A percentile compares a stretch with the other conserved stretches of the same genome.
phyloP scores from a whole-genome alignment of 192 early-diverging fungal species.

The Gamsiella multidivaricata region DNA sequence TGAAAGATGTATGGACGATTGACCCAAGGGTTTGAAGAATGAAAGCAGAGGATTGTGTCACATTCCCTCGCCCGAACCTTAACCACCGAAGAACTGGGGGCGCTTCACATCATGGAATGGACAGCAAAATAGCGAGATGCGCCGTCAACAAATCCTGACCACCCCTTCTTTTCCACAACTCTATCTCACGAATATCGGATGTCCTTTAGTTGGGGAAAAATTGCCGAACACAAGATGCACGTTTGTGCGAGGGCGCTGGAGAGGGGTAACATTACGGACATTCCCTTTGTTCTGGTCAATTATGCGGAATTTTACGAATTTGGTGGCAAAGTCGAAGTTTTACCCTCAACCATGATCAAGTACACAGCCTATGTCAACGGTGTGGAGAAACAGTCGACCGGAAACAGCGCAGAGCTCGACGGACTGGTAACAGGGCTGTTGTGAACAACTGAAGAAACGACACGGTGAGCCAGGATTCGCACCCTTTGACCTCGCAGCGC shows the following conservation, averaged over 20 bases:
- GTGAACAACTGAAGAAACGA: not conserved
- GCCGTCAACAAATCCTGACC: not conserved
- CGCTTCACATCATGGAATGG: too few species aligned
- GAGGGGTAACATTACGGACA: conserved; percentile 43
- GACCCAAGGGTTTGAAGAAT: too few species aligned
- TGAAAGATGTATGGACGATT: too few species aligned
- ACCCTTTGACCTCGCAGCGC: too few species aligned
- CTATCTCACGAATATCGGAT: too few species aligned
- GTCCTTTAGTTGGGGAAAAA: conserved; percentile 46
- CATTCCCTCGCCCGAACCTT: too few species aligned
- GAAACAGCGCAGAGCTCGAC: conserved; percentile 52
- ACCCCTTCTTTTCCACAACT: not conserved
- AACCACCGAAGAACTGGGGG: too few species aligned
- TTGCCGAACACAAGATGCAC: conserved; percentile 55
- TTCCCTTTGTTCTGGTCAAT: conserved; percentile 47
- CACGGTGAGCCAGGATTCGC: too few species aligned
- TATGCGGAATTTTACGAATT: conserved; percentile 52
- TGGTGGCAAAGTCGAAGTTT: conserved; percentile 39
- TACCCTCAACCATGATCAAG: conserved; percentile 33
- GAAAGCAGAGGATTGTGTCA: too few species aligned
- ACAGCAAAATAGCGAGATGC: too few species aligned
- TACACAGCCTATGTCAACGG: conserved; percentile 40
- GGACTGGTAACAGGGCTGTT: conserved; percentile 37
- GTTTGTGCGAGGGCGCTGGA: conserved; percentile 47
- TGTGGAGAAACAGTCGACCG: conserved; percentile 12